phyloP scores from a whole-genome alignment of 2,329 filamentous ascomycete species.

The Teratosphaeria epicoccoides region DNA sequence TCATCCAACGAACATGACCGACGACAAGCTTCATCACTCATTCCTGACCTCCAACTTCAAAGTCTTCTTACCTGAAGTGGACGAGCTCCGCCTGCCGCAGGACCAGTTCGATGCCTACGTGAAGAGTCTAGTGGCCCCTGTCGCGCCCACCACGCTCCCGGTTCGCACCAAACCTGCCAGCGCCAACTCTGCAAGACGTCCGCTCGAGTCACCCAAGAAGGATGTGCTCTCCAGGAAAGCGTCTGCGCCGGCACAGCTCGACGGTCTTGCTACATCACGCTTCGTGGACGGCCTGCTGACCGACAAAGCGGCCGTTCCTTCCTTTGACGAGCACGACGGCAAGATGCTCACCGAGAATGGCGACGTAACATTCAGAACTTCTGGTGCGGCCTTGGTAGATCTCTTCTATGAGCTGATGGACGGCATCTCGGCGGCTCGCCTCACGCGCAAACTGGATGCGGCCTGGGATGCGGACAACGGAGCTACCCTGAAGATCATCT shows the following conservation, averaged over 20 bases:
- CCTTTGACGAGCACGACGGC: conserved; percentile 15
- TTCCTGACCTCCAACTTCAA: conserved; percentile 14
- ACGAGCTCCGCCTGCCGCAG: conserved; percentile 12
- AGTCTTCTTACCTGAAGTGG: conserved; percentile 13
- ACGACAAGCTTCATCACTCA: conserved; percentile 2
- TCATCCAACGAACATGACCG: no score
- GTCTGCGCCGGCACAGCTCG: no score
- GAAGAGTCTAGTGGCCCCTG: not conserved
- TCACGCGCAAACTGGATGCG: conserved; percentile 34
- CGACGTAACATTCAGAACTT: conserved; percentile 40
- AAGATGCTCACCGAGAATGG: conserved; percentile 44
- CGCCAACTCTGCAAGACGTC: not conserved
- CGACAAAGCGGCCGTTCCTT: conserved; percentile 8
- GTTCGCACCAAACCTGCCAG: not conserved
- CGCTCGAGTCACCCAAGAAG: not conserved
- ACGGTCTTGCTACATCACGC: no score
- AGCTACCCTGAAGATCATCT: conserved; percentile 48
- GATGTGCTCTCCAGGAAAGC: not conserved
- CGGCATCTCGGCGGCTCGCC: conserved; percentile 25
- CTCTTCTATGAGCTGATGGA: conserved; percentile 45
- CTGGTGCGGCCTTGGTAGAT: conserved; percentile 39
- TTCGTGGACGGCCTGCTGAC: conserved; percentile 14
- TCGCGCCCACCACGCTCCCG: not conserved
- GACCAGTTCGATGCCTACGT: conserved; percentile 11
- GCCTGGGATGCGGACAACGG: conserved; percentile 43